Evolutionary conservation across 192 early-diverging fungal genomes (phyloP), one percentile per base, ranked within the genome.

Genomic region (Lunasporangiospora selenospora): DNA sequence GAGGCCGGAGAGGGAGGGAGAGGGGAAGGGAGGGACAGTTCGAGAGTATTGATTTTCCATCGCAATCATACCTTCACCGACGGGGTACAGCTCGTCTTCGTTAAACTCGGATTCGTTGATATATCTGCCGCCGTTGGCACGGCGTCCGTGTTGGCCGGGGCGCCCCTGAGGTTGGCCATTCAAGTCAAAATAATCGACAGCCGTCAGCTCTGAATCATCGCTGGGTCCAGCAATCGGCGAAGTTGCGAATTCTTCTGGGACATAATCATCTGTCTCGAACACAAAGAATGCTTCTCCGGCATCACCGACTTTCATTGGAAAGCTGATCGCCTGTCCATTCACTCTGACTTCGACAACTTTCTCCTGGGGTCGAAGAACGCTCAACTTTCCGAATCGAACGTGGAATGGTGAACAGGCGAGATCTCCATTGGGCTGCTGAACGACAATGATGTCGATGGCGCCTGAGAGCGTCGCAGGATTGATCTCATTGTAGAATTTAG

Each of bases 201-300:
- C 48, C 3, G 60, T 49, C 19, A 73, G 27, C 24, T 73, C 69
- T 9, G 36, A 34, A 18, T 73, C 69, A 38, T 73, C 69, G 5
- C 38, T 45, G 7, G 90, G 88, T 12, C 82, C 83, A 11, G 84
- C 83, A 41, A 97, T 89, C 2, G 97, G 97, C 8, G 95, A 96
- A 9, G 97, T 99, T 53, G 91, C 94, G 61, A 94, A 93, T 65
- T 96, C 94, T 48, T 87, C 86, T 23, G 95, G 95, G 15, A 96
- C 94, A 33, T 90, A 87, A 53, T 91, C 83, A 29, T 97, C 93
- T 0, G 93, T 92, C 65, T 97, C 93, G 29, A 98, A 82, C 5
- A 99, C 95, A 79, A 99, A 99, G 70, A 99, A 99, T 19, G 93
- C 95, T 70, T 99, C 97, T 27, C 97, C 97, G 12, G 92, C 92